Base-by-base conservation (phyloP, 495 filamentous ascomycete species). In the Choiromyces venosus region DNA sequence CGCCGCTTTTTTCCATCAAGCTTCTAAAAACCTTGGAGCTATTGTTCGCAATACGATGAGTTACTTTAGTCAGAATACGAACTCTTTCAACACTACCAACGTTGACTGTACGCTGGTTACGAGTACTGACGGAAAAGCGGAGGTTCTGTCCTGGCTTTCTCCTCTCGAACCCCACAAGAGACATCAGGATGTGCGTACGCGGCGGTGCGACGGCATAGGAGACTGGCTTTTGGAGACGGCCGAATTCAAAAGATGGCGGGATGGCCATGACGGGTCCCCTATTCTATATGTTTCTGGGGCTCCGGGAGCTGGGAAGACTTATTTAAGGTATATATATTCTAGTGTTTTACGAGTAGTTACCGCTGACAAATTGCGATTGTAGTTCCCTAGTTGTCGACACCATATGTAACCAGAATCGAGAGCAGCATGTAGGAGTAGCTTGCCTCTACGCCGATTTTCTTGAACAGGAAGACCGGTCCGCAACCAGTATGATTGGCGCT, bases 1-100 rank as follows among this genome's bases (percentile, higher is more conserved):
- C 29, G n/a, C n/a, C 2, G 9, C 8, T 25, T 56, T 52, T 52
- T 29, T 10, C n/a, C n/a, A 21, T 56, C n/a, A 29, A 56, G 46
- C 46, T 25, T 56, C 46, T 56, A 25, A 29, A 14, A 56, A 29
- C n/a, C 46, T 25, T 1, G 10, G 0, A 21, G 46, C 29, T 56
- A 14, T 25, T 29, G n/a, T 56, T 56, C n/a, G 46, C 46, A 56
- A 12, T 29, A 29, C 46, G n/a, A 56, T 56, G 46, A 14, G n/a
- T 56, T 56, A 29, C 46, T 56, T 56, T 25, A 56, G 46, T 56
- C 46, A 56, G n/a, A 56, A 56, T 56, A 56, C 46, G n/a, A 56
- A 56, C 46, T 56, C 9, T 56, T 56, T 56, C 10, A 56, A 56
- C 46, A 56, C 10, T 10, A 56, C 46, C n/a, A 56, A 29, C 21